A percentile compares a stretch with the other conserved stretches of the same genome.
These are phyloP conservation scores for Ustilago cynodontis DNA, from an alignment of 1,284 basidiomycete genomes.

Conservation along the genomic window DNA sequence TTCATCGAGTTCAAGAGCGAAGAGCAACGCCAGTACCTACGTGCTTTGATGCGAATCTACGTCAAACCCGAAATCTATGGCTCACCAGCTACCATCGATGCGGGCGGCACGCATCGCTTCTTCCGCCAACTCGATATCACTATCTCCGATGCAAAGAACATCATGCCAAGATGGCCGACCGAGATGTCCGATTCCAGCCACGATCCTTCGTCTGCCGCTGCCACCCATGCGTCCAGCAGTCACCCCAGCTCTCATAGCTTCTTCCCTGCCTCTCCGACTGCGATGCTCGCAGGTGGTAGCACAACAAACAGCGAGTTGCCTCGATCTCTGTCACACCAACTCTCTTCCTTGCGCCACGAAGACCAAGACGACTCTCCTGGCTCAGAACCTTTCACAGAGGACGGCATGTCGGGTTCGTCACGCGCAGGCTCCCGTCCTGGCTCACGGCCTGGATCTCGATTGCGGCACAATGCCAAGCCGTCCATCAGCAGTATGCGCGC, in stretches of 20 bases:
- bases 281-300: neutral
- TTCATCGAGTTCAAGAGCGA: conserved; percentile 52
- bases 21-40: conserved; percentile 43
- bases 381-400: conserved; percentile 30
- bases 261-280: conserved; percentile 18
- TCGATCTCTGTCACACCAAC: conserved; percentile 29
- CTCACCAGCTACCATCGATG: conserved; percentile 19
- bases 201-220: neutral
- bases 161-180: conserved; percentile 46
- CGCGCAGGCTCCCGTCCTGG: conserved; percentile 33
- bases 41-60: conserved; percentile 46
- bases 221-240: conserved; percentile 10
- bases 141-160: conserved; percentile 54
- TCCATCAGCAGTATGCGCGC: conserved; percentile 34
- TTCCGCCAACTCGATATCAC: conserved; percentile 58
- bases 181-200: conserved; percentile 18
- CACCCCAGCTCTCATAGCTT: neutral
- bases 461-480: conserved; percentile 33
- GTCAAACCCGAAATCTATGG: conserved; percentile 57
- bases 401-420: conserved; percentile 35
- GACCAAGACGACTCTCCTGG: conserved; percentile 32
- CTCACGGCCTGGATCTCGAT: conserved; percentile 34
- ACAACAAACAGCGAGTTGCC: conserved; percentile 11
- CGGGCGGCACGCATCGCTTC: conserved; percentile 53
- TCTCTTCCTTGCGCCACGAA: conserved; percentile 12